Evolutionary conservation across 306 rosid genomes (phyloP), one percentile per base, ranked within the genome.

Genomic region (Lathyrus oleraceus): DNA sequence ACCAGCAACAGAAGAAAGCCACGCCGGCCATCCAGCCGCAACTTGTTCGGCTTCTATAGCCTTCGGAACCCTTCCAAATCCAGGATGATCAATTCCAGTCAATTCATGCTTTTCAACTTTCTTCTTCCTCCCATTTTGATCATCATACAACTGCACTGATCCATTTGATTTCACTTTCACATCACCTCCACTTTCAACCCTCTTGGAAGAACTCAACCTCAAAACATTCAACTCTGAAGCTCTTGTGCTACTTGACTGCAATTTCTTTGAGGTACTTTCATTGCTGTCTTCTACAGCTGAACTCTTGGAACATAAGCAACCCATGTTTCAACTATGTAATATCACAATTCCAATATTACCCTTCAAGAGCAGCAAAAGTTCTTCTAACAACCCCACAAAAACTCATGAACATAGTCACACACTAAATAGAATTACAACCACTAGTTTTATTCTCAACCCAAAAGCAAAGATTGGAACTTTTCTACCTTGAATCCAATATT

Each of bases 11-110:
- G 91, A 76, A 72, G 97, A 84, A 36, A 94, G 98, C 98, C 98
- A 94, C 4, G 45, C 76, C 6, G 98, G 98, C 98, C 98, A 94
- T 69, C 98, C 98, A 12, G 98, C 97, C 2, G 96, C 92, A 68
- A 87, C 85, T 71, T 88, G 97, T 74, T 90, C 97, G 30, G 84
- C 97, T 71, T 81, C 88, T 40, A 54, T 44, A 77, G 85, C 90
- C 75, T 77, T 88, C 4, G 96, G 95, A 30, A 94, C 77, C 74
- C 83, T 85, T 85, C 87, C 89, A 38, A 79, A 56, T 39, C 86
- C 85, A 42, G 82, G 90, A 76, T 83, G 78, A 65, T 69, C 61
- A 43, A 78, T 42, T 73, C 71, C 72, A 52, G 72, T 12, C 54
- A 74, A 69, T 48, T 81, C 89, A 10, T 79, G 57, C 70, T 74